Base-by-base conservation (phyloP, 106 monocot species). In the Dendrobium nobile region DNA sequence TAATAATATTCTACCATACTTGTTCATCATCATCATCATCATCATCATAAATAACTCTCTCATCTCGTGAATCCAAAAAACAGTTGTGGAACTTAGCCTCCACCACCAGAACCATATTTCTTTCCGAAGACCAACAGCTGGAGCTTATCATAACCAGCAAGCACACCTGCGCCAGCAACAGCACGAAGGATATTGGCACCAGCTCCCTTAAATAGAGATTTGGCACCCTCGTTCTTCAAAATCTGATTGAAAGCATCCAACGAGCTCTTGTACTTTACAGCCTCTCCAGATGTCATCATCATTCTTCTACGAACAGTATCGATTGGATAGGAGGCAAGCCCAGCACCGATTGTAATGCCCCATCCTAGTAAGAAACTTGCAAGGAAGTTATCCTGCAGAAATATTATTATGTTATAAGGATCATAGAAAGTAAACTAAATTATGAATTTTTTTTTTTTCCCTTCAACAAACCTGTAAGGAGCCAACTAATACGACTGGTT, bases 281-380 rank as follows among this genome's bases (percentile, higher is more conserved):
- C 80, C 73, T 80, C 80, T 28, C 80, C 80, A 7, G 80, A 80
- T 1, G 80, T 80, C 80, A 80, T 80, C 80, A 80, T 80, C 80
- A 80, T 80, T 20, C 80, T 72, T 73, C 80, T 72, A 10, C 80
- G 80, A 19, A 80, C 72, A 9, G 80, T 80, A 51, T 80, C 80
- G 17, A 80, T 80, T 2, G 80, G 80, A 44, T 80, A 80, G 19
- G 80, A 80, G 40, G 80, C 80, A 33, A 80, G 80, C 1, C 80
- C 80, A n/a, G 80, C 80, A 18, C 80, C 73, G 26, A 73, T 80
- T 15, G 80, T 80, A 31, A 80, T 80, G 0, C 47, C 80, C 80
- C 73, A 80, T 33, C 80, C 80, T 3, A 80, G 54, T 15, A 73
- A 72, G 73, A 80, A 80, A 73, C 80, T 80, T 37, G 80, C 80